phyloP scores from a whole-genome alignment of 2,329 filamentous ascomycete genomes.

The Dothistroma pini region DNA sequence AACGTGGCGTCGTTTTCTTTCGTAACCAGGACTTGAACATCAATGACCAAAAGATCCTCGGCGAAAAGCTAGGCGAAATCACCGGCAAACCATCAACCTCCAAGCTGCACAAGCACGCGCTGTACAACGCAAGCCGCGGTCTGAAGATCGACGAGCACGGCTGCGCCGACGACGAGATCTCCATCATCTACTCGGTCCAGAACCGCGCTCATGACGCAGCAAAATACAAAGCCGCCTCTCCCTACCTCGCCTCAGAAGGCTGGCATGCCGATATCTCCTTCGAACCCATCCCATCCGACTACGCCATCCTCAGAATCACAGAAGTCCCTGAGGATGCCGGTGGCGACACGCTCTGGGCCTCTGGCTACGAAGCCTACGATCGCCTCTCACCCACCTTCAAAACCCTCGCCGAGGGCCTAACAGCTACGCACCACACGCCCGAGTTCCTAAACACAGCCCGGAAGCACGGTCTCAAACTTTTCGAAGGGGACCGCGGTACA shows the following conservation, averaged over 20 bases:
- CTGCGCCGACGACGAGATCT: constrained; percentile 60
- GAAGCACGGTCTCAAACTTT: constrained; percentile 33
- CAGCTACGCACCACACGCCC: constrained; percentile 48
- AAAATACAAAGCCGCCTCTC: constrained; percentile 13
- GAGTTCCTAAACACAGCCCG: constrained; percentile 24
- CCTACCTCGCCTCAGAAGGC: constrained; percentile 9
- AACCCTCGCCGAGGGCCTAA: constrained; percentile 57
- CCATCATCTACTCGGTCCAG: constrained; percentile 58
- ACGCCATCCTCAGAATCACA: constrained; percentile 57
- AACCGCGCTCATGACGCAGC: constrained; percentile 30
- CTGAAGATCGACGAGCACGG: constrained; percentile 53
- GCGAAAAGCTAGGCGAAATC: constrained; percentile 57
- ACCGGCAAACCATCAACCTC: constrained; percentile 57
- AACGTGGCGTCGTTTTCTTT: constrained; percentile 68
- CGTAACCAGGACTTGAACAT: constrained; percentile 53
- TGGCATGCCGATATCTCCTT: constrained; percentile 60
- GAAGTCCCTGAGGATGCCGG: constrained; percentile 54
- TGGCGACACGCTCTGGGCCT: constrained; percentile 61
- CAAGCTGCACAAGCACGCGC: constrained; percentile 54
- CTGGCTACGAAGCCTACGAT: constrained; percentile 65
- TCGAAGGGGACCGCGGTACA: constrained; percentile 27
- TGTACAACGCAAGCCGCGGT: constrained; percentile 12
- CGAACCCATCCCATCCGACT: constrained; percentile 61
- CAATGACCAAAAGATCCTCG: constrained; percentile 61
- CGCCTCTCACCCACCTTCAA: constrained; percentile 56